These are phyloP conservation scores for Comarum palustre DNA, from an alignment of 306 rosid species.

Conservation along the genomic window DNA sequence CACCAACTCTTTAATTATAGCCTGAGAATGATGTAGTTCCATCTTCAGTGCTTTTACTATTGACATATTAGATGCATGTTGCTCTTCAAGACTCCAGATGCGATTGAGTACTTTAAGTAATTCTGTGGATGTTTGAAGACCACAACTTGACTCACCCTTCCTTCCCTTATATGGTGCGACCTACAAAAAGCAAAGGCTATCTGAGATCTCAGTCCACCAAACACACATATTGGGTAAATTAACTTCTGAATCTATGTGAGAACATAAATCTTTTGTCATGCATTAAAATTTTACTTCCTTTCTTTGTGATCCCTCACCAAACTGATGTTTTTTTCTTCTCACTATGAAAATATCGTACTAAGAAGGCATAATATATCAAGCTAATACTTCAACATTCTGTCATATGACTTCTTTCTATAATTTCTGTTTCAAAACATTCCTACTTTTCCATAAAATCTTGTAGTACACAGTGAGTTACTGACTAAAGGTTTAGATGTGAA, in stretches of 20 bases:
- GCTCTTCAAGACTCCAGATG: slow-evolving; percentile 73
- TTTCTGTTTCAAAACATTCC: background rate
- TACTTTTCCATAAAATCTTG: background rate
- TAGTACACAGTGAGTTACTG: background rate
- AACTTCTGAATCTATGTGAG: background rate
- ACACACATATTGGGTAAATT: background rate
- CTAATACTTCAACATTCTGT: background rate
- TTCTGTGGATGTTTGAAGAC: slow-evolving; percentile 46
- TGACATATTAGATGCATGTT: slow-evolving; percentile 47
- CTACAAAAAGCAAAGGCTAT: slow-evolving; percentile 37
- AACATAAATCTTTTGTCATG: background rate
- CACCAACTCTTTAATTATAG: slow-evolving; percentile 46
- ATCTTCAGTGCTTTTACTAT: slow-evolving; percentile 47
- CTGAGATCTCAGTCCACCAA: slow-evolving; percentile 12
- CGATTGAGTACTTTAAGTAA: slow-evolving; percentile 57
- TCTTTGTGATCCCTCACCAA: background rate
- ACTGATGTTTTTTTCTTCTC: background rate
- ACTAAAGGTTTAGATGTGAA: too few species aligned
- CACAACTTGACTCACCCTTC: slow-evolving; percentile 37
- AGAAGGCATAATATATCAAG: background rate
- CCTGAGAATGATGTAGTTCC: slow-evolving; percentile 45
- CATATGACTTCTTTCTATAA: slow-evolving; percentile 5
- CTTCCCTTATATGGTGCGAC: slow-evolving; percentile 40
- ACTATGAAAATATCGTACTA: background rate
- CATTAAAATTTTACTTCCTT: background rate